Evolutionary conservation across 2,329 filamentous ascomycete species (phyloP), one percentile per base, ranked within the genome.

Genomic region (Phyllosticta ampelicida): DNA sequence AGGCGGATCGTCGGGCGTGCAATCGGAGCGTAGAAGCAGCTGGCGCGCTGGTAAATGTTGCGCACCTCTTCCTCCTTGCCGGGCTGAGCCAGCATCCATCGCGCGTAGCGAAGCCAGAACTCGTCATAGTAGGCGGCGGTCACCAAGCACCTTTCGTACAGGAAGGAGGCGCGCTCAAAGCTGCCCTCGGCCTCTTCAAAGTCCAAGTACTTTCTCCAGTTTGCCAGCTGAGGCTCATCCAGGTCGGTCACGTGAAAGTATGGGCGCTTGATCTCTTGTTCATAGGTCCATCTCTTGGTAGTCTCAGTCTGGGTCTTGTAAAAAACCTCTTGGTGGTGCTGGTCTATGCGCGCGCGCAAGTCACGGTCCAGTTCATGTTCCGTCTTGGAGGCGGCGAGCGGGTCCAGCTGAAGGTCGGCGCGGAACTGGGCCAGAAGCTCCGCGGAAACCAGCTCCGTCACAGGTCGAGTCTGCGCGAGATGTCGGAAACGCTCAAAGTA

Each of bases 241-340:
- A 99, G 80, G 68, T 96, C 89, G 0, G 90, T 96, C 28, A 96
- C 90, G 68, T 96, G 92, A 75, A 96, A 99, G 71, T 97, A 99
- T 0, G 90, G 90, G 1, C 94, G 85, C 76, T 96, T 97, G 67
- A 97, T 88, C 71, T 95, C 90, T 0, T 89, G 87, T 70, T 99
- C 94, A 65, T 89, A 97, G 0, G 88, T 90, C 91, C 92, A 97
- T 62, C 94, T 85, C 74, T 94, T 95, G 0, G 85, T 90, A 0
- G 90, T 94, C 73, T 97, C 92, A 8, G 83, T 81, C 68, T 96
- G 90, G 1, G 90, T 96, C 59, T 79, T 81, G 28, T 84, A 81
- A 72, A 95, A 96, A 44, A 86, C 79, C 60, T 94, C 86, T 61
- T 92, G 85, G 70, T 92, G 90, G 71, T 87, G 81, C 57, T 78